Conservation (phyloP, 2,329 filamentous ascomycete species). For the Microsporum ferrugineum region DNA sequence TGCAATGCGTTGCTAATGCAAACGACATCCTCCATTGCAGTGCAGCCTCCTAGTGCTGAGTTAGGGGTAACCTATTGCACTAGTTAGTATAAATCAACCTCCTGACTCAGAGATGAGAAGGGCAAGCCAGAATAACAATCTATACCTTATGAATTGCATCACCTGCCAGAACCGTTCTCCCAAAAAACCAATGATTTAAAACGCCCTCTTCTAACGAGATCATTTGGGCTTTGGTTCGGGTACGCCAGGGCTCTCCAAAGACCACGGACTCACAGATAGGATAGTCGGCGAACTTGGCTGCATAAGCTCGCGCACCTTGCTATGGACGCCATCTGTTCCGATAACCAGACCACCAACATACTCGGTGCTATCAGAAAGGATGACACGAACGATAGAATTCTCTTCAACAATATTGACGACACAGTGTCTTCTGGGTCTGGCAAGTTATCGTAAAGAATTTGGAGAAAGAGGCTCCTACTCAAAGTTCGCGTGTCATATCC, state of each 20-base stretch:
- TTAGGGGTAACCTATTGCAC: conserved; percentile 3
- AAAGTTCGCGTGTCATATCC: no score
- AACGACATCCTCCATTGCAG: conserved; percentile 6
- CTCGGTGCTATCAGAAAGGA: conserved; percentile 22
- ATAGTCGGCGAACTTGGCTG: not conserved
- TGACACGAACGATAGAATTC: not conserved
- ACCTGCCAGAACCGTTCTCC: not conserved
- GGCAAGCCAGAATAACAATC: no score
- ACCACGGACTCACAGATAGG: not conserved
- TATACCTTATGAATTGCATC: conserved; percentile 7
- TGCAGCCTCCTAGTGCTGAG: not conserved
- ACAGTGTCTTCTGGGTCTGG: not conserved
- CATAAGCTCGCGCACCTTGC: conserved; percentile 27
- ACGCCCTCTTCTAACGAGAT: conserved; percentile 5
- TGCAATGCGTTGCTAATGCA: conserved; percentile 2
- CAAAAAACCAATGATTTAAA: conserved; percentile 5
- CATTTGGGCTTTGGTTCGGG: not conserved
- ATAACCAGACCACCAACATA: conserved; percentile 30
- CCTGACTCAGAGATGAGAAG: no score
- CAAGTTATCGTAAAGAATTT: not conserved
- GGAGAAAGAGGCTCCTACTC: not conserved
- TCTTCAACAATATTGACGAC: not conserved
- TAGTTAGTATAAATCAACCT: no score
- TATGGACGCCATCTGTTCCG: conserved; percentile 37
- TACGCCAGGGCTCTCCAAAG: conserved; percentile 6